These are phyloP conservation scores for Aspergillus funiculosus DNA, from an alignment of 495 filamentous ascomycete species.

Conservation along the genomic window DNA sequence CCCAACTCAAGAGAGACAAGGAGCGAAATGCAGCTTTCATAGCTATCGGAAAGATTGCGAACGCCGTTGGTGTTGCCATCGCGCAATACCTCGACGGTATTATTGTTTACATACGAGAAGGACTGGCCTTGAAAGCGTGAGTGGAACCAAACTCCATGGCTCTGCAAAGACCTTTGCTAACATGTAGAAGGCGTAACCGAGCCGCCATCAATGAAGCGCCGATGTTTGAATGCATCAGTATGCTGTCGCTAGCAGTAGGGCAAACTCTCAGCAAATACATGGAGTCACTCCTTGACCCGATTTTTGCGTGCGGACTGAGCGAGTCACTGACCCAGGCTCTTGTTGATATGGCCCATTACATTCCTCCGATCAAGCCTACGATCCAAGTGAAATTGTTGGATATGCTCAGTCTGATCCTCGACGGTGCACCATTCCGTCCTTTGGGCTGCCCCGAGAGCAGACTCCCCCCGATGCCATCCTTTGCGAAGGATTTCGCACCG, in stretches of 20 bases:
- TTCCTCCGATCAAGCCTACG: conserved; percentile 82
- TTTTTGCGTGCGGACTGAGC: conserved; percentile 92
- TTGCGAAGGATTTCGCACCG: conserved; percentile 79
- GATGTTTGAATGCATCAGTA: conserved; percentile 96
- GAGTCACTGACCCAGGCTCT: conserved; percentile 89
- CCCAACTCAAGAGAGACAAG: conserved; percentile 91
- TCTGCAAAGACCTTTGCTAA: conserved; percentile 18
- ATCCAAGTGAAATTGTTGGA: conserved; percentile 93
- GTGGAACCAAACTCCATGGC: conserved; percentile 19
- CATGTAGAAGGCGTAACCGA: conserved; percentile 54
- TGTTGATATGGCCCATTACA: conserved; percentile 97
- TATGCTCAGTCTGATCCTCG: conserved; percentile 89
- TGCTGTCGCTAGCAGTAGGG: conserved; percentile 88
- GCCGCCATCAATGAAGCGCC: conserved; percentile 70
- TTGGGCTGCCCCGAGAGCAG: conserved; percentile 79
- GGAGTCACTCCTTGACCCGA: conserved; percentile 89
- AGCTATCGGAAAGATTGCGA: conserved; percentile 93
- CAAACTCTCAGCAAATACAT: conserved; percentile 98
- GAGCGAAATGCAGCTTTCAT: conserved; percentile 89
- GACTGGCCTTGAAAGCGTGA: conserved; percentile 71
- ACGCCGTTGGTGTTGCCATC: conserved; percentile 87
- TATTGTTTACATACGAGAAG: conserved; percentile 84
- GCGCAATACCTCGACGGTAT: conserved; percentile 93
- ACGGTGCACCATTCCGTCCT: conserved; percentile 83
- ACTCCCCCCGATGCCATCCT: conserved; percentile 61